Percentiles rank a stretch among this genome's conserved stretches.
These are phyloP conservation scores for Phytophthora boehmeriae DNA, from an alignment of 352 stramenopile genomes.

Conservation along the genomic window DNA sequence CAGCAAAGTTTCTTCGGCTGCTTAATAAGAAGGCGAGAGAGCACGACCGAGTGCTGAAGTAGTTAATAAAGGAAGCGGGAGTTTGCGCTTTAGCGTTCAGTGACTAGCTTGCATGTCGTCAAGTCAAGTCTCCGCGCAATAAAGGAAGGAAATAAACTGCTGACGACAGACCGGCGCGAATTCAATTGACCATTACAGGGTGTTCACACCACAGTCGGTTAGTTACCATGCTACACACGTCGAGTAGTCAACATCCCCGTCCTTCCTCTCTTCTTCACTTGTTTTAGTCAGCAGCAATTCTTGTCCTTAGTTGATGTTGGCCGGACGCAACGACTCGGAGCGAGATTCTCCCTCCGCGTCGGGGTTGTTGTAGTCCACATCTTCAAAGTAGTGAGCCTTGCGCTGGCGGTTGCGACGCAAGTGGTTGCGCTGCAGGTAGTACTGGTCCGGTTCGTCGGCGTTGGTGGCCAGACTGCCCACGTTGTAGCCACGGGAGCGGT, in stretches of 20 bases:
- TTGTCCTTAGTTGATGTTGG: conserved; percentile 63
- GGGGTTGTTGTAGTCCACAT: conserved; percentile 88
- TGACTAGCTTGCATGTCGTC: not conserved
- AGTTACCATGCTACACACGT: not conserved
- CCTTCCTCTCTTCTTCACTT: conserved; percentile 6
- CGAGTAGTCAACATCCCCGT: not conserved
- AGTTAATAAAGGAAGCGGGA: conserved; percentile 34
- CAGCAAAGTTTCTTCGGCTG: conserved; percentile 19
- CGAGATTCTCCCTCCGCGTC: conserved; percentile 43
- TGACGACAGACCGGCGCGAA: not conserved
- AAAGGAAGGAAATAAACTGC: not conserved
- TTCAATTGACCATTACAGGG: not conserved
- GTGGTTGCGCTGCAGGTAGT: conserved; percentile 83
- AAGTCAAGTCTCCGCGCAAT: not conserved
- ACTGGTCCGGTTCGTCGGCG: conserved; percentile 74
- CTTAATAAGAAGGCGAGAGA: not conserved
- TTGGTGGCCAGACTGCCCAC: conserved; percentile 69
- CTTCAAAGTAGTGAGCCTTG: conserved; percentile 63
- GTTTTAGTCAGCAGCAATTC: not conserved
- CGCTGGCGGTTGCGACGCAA: conserved; percentile 73
- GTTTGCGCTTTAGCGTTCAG: conserved; percentile 20
- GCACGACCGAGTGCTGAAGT: conserved; percentile 1
- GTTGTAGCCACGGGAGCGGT: conserved; percentile 82
- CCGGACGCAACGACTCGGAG: conserved; percentile 57
- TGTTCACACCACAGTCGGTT: not conserved